Evolutionary conservation across 1,284 basidiomycete genomes (phyloP).

Genomic region (Trametes versicolor): DNA sequence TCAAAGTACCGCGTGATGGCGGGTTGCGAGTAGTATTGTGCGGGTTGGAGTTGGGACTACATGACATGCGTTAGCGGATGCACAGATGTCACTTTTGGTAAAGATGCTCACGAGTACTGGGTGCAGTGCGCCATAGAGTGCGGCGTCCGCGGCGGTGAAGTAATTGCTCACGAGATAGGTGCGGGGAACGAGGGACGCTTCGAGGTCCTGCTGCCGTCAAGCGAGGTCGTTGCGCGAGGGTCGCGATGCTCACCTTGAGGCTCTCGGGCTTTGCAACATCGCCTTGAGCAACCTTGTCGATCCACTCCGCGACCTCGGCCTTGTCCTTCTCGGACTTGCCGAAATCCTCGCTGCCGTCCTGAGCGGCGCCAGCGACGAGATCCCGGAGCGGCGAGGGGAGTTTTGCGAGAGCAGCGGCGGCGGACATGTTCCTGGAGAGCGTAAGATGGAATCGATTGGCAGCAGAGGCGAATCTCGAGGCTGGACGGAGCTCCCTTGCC

Average conservation of each 20-base stretch:
- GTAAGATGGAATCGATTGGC: conserved; percentile 34
- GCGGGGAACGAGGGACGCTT: conserved; percentile 76
- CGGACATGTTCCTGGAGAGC: conserved; percentile 61
- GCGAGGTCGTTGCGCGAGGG: conserved; percentile 1
- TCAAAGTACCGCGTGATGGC: conserved; percentile 93
- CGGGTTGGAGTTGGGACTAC: conserved; percentile 72
- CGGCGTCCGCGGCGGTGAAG: conserved; percentile 88
- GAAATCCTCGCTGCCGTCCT: conserved; percentile 51
- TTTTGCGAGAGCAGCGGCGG: conserved; percentile 59
- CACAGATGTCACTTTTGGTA: neutral
- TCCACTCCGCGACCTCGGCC: conserved; percentile 72
- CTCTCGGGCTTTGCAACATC: conserved; percentile 57
- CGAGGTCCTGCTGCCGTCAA: conserved; percentile 64
- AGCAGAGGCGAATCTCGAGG: conserved; percentile 13
- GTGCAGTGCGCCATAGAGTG: conserved; percentile 86
- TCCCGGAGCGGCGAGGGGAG: conserved; percentile 65
- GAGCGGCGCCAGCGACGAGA: conserved; percentile 60
- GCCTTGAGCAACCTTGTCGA: conserved; percentile 68
- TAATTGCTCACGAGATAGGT: conserved; percentile 87
- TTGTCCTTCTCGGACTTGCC: conserved; percentile 72
- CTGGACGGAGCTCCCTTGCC: conserved; percentile 20
- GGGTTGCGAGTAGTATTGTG: conserved; percentile 80
- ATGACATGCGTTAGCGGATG: neutral
- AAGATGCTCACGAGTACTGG: conserved; percentile 71
- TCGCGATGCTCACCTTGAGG: conserved; percentile 54